These are phyloP conservation scores for grape (Vitis vinifera) DNA, from an alignment of 164 flowering plant genomes.

Conservation along the genomic window ASM3070453v1 NC_081808.1:15611501-15612000, in stretches of 20 bases:
- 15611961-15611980: constrained; percentile 60
- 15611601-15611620: not conserved
- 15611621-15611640: not conserved
- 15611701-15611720: too few species aligned
- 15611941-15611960: constrained; percentile 76
- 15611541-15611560: constrained; percentile 78
- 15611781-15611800: too few species aligned
- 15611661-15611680: too few species aligned
- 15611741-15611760: too few species aligned
- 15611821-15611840: too few species aligned
- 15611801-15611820: too few species aligned
- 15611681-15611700: too few species aligned
- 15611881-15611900: not conserved
- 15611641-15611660: not conserved
- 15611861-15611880: not conserved
- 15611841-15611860: too few species aligned
- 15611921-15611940: not conserved
- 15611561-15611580: not conserved
- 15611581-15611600: not conserved
- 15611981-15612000: constrained; percentile 85
- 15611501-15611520: constrained; percentile 75
- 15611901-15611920: not conserved
- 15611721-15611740: too few species aligned
- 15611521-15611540: constrained; percentile 60
- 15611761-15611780: too few species aligned